phyloP scores from a whole-genome alignment of 2,329 filamentous ascomycete genomes.

The Aspergillus luchuensis region DNA sequence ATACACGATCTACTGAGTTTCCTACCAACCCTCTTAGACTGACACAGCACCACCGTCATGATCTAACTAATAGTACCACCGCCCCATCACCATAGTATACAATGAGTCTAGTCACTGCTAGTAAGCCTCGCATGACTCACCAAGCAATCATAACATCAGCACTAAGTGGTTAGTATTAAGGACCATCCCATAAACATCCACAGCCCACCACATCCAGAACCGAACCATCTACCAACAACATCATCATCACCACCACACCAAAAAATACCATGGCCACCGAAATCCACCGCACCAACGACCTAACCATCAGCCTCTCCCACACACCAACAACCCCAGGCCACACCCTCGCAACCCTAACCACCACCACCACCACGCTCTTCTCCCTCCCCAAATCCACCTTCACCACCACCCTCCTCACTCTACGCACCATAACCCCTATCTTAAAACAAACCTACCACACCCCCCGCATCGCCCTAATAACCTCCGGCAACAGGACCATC shows the following conservation, averaged over 20 bases:
- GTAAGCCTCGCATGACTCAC: not conserved
- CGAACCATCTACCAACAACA: not conserved
- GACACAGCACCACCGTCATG: too few relatives aligned
- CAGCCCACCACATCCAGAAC: not conserved
- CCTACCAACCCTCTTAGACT: too few relatives aligned
- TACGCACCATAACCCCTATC: not conserved
- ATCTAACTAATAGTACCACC: too few relatives aligned
- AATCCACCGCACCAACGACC: not conserved
- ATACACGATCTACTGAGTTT: too few relatives aligned
- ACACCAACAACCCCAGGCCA: constrained; percentile 6
- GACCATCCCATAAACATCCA: not conserved
- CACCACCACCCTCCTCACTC: not conserved
- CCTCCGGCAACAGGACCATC: not conserved
- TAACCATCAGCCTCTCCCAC: not conserved
- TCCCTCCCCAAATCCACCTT: not conserved
- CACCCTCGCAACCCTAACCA: constrained; percentile 4
- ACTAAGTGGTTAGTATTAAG: not conserved
- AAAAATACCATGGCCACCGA: not conserved
- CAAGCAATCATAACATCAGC: not conserved
- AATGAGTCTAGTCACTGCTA: too few relatives aligned
- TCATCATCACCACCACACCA: not conserved
- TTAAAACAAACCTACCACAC: not conserved
- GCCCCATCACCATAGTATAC: too few relatives aligned
- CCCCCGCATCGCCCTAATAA: constrained; percentile 2
- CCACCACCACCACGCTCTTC: not conserved